Base-by-base conservation (phyloP, 2,329 filamentous ascomycete species). In the Cryphonectria japonica region DNA sequence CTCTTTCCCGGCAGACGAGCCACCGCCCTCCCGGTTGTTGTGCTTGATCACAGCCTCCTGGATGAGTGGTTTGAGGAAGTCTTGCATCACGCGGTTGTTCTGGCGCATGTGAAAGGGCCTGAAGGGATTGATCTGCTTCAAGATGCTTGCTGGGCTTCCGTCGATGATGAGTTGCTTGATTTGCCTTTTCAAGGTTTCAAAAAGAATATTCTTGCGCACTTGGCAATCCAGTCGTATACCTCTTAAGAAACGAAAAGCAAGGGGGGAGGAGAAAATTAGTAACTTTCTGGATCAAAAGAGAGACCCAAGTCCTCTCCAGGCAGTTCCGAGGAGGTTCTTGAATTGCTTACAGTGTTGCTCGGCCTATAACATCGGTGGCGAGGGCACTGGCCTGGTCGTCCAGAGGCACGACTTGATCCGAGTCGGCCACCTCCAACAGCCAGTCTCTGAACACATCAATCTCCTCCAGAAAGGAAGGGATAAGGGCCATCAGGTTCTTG, bases 401-500 rank as follows among this genome's bases (percentile, higher is more conserved):
- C 46, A 71, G 46, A 41, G 69, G 67, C 22, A 71, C 67, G 4
- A 71, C 67, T 14, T 66, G 9, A 5, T 34, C 67, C 8, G 16
- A 52, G 14, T 63, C 43, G 34, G 70, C 70, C 11, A 69, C 39
- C 22, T 46, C 29, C 9, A 22, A n/a, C 32, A 71, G 26, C 70
- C 67, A 71, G 22, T 64, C 63, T 26, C 67, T 46, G 26, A 71
- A 71, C 29, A 71, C 63, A 29, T 67, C 62, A 22, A 71, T 71
- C 37, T 71, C 70, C 29, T 71, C 70, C n/a, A 72, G 65, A 62
- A 52, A 75, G 66, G 22, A 73, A 1, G 80, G 80, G 2, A 80
- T 76, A n/a, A 82, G 72, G 0, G 77, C 77, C 64, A 80, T 75
- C 41, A 83, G 69, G 70, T 83, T 82, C 69, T 76, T 78, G 14